Percentiles rank a stretch among this genome's conserved stretches.
Evolutionary conservation across 2,329 filamentous ascomycete genomes (phyloP).

Genomic region (Hypoxylon sp.): DNA sequence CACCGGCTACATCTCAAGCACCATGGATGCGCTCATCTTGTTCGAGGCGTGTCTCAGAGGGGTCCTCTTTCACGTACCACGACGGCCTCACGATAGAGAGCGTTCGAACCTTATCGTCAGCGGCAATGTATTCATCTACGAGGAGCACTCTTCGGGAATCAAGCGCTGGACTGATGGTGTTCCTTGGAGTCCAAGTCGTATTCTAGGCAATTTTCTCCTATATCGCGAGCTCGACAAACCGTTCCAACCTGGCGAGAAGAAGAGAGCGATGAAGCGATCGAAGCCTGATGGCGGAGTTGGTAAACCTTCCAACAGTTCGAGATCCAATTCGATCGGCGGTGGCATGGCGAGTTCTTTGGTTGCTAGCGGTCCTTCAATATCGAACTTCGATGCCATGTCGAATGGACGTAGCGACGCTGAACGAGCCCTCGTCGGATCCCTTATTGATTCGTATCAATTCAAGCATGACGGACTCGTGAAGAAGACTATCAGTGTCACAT

Average conservation of each 20-base stretch:
- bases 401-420: slow-evolving; percentile 51
- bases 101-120: slow-evolving; percentile 81
- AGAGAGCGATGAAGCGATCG: slow-evolving; percentile 80
- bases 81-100: slow-evolving; percentile 89
- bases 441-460: slow-evolving; percentile 92
- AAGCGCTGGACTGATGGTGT: slow-evolving; percentile 95
- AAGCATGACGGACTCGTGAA: slow-evolving; percentile 86
- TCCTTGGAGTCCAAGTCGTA: slow-evolving; percentile 90
- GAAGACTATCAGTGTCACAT: slow-evolving; percentile 89
- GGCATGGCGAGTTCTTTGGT: slow-evolving; percentile 10
- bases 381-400: slow-evolving; percentile 30
- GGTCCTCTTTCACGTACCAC: slow-evolving; percentile 78
- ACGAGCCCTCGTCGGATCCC: slow-evolving; percentile 76
- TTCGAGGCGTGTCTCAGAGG: slow-evolving; percentile 84
- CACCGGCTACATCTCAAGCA: slow-evolving; percentile 75
- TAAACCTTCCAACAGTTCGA: slow-evolving; percentile 52
- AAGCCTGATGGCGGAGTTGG: slow-evolving; percentile 59
- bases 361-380: not conserved
- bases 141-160: slow-evolving; percentile 90
- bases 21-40: slow-evolving; percentile 81
- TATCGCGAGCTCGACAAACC: slow-evolving; percentile 85
- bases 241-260: slow-evolving; percentile 87
- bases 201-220: slow-evolving; percentile 85
- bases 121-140: slow-evolving; percentile 91
- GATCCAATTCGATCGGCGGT: slow-evolving; percentile 43